Evolutionary conservation across 1,284 basidiomycete genomes (phyloP).

Genomic region (Cystobasidium pallidum): DNA sequence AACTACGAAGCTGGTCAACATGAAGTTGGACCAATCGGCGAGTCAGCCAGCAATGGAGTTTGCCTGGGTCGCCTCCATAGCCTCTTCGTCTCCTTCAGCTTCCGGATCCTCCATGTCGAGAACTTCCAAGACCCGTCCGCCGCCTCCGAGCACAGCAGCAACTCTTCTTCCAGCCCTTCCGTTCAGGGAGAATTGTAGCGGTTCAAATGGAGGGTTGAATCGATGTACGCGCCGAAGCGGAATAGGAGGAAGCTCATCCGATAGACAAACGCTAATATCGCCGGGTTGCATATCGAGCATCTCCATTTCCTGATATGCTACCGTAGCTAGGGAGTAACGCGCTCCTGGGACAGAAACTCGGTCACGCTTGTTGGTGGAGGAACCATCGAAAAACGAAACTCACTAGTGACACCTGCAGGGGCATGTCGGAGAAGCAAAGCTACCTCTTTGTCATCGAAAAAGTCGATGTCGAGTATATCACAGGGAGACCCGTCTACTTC

Average conservation of each 20-base stretch:
- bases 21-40: background rate
- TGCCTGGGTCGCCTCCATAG: slow-evolving; percentile 10
- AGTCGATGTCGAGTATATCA: slow-evolving; percentile 43
- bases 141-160: slow-evolving; percentile 37
- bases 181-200: slow-evolving; percentile 42
- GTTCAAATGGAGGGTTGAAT: slow-evolving; percentile 33
- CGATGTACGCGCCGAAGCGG: slow-evolving; percentile 23
- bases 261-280: background rate
- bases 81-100: slow-evolving; percentile 32
- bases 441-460: slow-evolving; percentile 45
- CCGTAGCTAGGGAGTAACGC: slow-evolving; percentile 17
- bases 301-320: slow-evolving; percentile 1
- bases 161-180: slow-evolving; percentile 40
- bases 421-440: slow-evolving; percentile 27
- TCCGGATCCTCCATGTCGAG: slow-evolving; percentile 44
- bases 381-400: background rate
- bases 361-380: background rate
- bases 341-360: background rate
- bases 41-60: background rate
- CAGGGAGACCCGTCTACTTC: background rate
- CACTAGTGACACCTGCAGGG: background rate
- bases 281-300: slow-evolving; percentile 4
- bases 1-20: slow-evolving; percentile 72
- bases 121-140: slow-evolving; percentile 31
- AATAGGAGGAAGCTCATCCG: slow-evolving; percentile 12